phyloP scores from a whole-genome alignment of 345 rosid genomes.

The Arabidopsis thaliana region DNA sequence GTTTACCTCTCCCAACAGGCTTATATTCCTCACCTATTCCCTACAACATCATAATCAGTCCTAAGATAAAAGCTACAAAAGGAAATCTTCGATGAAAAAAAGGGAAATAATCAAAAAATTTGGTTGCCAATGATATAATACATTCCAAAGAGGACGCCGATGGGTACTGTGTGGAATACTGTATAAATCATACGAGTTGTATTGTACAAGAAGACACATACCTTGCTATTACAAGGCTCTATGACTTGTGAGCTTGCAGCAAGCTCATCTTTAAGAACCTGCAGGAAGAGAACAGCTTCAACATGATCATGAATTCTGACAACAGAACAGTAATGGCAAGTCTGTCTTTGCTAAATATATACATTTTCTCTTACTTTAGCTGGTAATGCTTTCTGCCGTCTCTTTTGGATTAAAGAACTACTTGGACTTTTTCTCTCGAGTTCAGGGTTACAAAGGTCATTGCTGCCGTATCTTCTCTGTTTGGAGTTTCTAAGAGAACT shows the following conservation, averaged over 20 bases:
- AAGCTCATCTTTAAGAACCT: slow-evolving; percentile 60
- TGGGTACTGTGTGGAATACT: slow-evolving; percentile 21
- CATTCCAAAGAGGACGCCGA: slow-evolving; percentile 14
- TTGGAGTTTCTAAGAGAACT: slow-evolving; percentile 49
- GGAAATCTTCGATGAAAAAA: slow-evolving; percentile 6
- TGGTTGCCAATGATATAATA: slow-evolving; percentile 22
- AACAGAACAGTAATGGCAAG: slow-evolving; percentile 28
- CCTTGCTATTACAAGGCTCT: slow-evolving; percentile 58
- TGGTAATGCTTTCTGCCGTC: slow-evolving; percentile 65
- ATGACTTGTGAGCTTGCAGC: slow-evolving; percentile 45
- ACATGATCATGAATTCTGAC: slow-evolving; percentile 45
- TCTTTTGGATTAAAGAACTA: slow-evolving; percentile 53
- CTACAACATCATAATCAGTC: slow-evolving; percentile 46
- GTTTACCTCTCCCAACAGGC: slow-evolving; percentile 56
- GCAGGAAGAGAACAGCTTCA: slow-evolving; percentile 46
- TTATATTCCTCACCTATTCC: slow-evolving; percentile 49
- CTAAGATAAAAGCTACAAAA: slow-evolving; percentile 25
- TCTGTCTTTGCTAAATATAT: slow-evolving; percentile 24
- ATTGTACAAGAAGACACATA: slow-evolving; percentile 36
- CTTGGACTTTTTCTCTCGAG: slow-evolving; percentile 49
- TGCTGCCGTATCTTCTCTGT: slow-evolving; percentile 49
- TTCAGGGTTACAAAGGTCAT: slow-evolving; percentile 49
- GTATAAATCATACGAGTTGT: slow-evolving; percentile 8
- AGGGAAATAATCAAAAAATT: not conserved
- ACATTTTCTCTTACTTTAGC: slow-evolving; percentile 54